Conservation (phyloP, 768 basidiomycete species). For the Solioccasus polychromus region DNA sequence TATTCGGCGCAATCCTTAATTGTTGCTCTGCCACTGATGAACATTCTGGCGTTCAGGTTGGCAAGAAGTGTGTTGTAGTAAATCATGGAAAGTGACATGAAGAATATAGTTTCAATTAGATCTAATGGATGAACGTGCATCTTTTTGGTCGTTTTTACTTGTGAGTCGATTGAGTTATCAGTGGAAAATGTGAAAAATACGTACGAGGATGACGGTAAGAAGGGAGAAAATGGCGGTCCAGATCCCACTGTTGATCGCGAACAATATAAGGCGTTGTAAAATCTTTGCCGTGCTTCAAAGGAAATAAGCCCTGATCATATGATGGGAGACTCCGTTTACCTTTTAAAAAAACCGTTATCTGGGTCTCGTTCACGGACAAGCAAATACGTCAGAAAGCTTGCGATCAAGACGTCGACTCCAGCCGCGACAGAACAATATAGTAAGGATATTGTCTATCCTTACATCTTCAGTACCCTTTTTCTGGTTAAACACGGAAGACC, state of each 20-base stretch:
- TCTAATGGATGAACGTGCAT: background rate
- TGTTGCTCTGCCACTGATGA: background rate
- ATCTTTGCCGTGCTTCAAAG: background rate
- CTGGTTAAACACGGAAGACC: background rate
- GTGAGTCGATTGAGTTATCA: background rate
- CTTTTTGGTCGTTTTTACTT: background rate
- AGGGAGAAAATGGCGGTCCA: conserved; percentile 4
- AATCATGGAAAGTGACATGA: background rate
- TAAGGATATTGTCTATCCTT: background rate
- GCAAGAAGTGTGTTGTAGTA: conserved; percentile 1
- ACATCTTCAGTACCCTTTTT: background rate
- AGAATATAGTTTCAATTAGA: background rate
- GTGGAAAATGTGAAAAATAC: too few species aligned
- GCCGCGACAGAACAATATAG: conserved; percentile 1
- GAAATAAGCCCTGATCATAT: background rate
- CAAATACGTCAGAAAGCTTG: conserved; percentile 1
- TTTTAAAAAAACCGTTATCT: background rate
- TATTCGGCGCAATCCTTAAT: too few species aligned
- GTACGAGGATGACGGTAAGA: conserved; percentile 1
- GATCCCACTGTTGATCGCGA: conserved; percentile 2
- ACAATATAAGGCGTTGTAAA: background rate
- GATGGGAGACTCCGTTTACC: background rate
- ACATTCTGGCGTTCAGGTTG: background rate
- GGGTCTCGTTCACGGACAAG: background rate
- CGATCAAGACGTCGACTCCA: background rate